Evolutionary conservation across 306 rosid species (phyloP).

Genomic region (Cucurbita ficifolia): DNA sequence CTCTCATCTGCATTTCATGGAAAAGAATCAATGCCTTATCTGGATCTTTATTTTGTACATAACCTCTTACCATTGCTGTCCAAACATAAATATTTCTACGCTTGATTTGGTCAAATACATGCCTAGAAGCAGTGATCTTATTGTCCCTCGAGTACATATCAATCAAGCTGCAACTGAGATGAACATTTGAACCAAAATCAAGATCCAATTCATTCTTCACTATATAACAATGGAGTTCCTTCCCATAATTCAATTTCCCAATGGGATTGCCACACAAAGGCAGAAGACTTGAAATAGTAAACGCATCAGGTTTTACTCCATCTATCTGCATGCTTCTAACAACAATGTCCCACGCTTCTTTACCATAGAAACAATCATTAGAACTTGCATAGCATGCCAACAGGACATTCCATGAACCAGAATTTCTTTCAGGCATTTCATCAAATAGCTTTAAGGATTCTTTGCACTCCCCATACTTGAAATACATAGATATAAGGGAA

Average conservation of each 20-base stretch:
- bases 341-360: slow-evolving; percentile 22
- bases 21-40: slow-evolving; percentile 44
- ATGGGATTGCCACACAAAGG: slow-evolving; percentile 22
- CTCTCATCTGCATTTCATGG: slow-evolving; percentile 45
- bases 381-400: slow-evolving; percentile 32
- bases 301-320: slow-evolving; percentile 47
- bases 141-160: slow-evolving; percentile 62
- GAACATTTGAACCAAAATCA: slow-evolving; percentile 31
- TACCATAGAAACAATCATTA: slow-evolving; percentile 4
- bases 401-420: slow-evolving; percentile 53
- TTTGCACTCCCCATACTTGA: slow-evolving; percentile 29
- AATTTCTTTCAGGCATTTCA: slow-evolving; percentile 54
- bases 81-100: slow-evolving; percentile 48
- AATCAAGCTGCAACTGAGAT: slow-evolving; percentile 64
- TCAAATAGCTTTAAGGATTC: slow-evolving; percentile 45
- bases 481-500: slow-evolving; percentile 55
- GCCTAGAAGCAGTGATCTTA: slow-evolving; percentile 26
- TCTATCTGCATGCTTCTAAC: slow-evolving; percentile 27
- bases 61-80: slow-evolving; percentile 66
- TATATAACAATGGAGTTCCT: slow-evolving; percentile 55
- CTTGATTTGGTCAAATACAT: slow-evolving; percentile 51
- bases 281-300: slow-evolving; percentile 47
- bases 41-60: slow-evolving; percentile 35
- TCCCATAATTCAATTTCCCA: slow-evolving; percentile 39
- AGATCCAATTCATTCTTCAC: slow-evolving; percentile 36